Percentiles rank a stretch among this genome's conserved stretches.
Evolutionary conservation across 441 rosid genomes (phyloP).

Genomic region (Metrosideros polymorpha): DNA sequence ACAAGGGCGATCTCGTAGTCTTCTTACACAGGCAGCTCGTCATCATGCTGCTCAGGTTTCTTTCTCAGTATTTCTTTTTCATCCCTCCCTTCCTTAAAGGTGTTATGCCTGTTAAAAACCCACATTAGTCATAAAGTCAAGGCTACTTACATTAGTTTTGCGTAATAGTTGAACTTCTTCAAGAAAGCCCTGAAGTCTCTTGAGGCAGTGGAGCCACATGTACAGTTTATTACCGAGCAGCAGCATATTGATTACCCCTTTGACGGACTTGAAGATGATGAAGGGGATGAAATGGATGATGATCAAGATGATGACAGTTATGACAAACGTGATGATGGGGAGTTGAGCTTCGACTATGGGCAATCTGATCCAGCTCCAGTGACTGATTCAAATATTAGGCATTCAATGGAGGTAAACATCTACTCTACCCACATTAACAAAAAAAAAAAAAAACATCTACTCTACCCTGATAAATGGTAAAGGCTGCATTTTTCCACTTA

Average conservation of each 20-base stretch:
- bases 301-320: constrained; percentile 26
- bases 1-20: constrained; percentile 75
- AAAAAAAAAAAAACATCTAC: constrained; percentile 13
- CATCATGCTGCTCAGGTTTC: constrained; percentile 84
- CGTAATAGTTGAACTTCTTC: constrained; percentile 43
- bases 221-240: constrained; percentile 35
- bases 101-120: not conserved
- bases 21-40: constrained; percentile 70
- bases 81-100: not conserved
- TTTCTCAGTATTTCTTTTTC: not conserved
- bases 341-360: constrained; percentile 73
- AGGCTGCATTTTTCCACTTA: not conserved
- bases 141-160: not conserved
- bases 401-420: constrained; percentile 58
- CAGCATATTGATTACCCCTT: constrained; percentile 65
- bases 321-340: constrained; percentile 52
- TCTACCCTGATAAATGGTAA: not conserved
- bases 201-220: constrained; percentile 59
- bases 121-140: not conserved
- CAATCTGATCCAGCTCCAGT: constrained; percentile 39
- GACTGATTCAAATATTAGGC: constrained; percentile 26
- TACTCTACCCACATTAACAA: not conserved
- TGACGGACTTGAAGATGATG: constrained; percentile 47
- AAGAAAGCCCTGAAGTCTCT: constrained; percentile 57
- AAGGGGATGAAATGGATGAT: not conserved